These are phyloP conservation scores for Coffea humblotiana DNA, from an alignment of 305 asterid species.

Conservation along the genomic window DNA sequence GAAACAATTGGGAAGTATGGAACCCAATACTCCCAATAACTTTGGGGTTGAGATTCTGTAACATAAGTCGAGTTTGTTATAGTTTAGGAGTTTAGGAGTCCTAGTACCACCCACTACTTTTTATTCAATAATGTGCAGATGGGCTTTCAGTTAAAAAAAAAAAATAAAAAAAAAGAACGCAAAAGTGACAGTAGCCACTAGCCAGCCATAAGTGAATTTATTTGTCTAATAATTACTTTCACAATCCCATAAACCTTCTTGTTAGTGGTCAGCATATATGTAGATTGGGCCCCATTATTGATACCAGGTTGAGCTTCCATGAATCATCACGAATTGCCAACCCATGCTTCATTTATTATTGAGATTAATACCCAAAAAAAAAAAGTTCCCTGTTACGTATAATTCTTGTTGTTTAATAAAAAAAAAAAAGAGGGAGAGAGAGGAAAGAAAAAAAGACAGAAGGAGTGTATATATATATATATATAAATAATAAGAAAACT, in stretches of 20 bases:
- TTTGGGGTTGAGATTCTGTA: not conserved
- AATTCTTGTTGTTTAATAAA: conserved; percentile 16
- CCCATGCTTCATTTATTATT: conserved; percentile 35
- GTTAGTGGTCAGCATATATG: conserved; percentile 40
- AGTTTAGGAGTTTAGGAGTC: not conserved
- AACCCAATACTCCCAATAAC: not conserved
- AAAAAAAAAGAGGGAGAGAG: not conserved
- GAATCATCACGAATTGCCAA: conserved; percentile 39
- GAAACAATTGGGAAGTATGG: not conserved
- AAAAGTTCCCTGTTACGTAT: conserved; percentile 1
- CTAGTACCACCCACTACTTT: not conserved
- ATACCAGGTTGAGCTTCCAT: conserved; percentile 37
- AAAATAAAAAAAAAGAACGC: too few relatives aligned
- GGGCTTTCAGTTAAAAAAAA: too few relatives aligned
- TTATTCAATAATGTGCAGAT: too few relatives aligned
- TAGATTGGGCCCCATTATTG: conserved; percentile 32
- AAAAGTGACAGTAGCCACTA: too few relatives aligned
- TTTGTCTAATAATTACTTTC: not conserved
- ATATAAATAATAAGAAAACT: conserved; percentile 26
- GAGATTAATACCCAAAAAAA: not conserved
- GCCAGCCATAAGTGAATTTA: too few relatives aligned
- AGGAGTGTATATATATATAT: not conserved
- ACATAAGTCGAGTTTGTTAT: not conserved
- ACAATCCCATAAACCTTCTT: not conserved
- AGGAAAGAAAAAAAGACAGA: not conserved